Percentiles rank a stretch among this genome's conserved stretches.
Conservation (phyloP, 73 alveolate species). For the Vitrella brassicaformis region DNA sequence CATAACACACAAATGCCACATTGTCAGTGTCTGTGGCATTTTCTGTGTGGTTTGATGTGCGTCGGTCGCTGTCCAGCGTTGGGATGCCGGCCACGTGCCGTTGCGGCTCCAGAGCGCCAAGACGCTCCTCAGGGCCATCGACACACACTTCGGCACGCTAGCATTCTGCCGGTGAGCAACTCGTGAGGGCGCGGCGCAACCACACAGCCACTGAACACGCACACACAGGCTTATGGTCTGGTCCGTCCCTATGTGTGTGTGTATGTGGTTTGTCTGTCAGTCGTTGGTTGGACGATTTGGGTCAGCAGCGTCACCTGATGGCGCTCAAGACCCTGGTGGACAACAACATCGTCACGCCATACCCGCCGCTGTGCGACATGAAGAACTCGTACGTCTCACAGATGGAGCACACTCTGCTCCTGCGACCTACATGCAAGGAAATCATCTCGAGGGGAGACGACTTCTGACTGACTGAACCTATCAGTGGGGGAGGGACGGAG, state of each 20-base stretch:
- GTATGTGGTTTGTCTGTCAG: conserved; percentile 46
- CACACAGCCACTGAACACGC: background rate
- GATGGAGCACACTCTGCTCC: conserved; percentile 81
- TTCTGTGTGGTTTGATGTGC: background rate
- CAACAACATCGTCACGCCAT: conserved; percentile 70
- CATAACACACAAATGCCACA: background rate
- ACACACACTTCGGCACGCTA: conserved; percentile 66
- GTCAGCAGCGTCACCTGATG: conserved; percentile 64
- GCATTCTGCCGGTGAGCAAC: conserved; percentile 41
- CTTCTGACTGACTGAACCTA: too few species aligned
- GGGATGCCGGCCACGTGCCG: conserved; percentile 67
- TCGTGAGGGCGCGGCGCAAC: too few species aligned
- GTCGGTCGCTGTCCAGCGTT: conserved; percentile 1
- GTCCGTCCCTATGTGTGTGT: background rate
- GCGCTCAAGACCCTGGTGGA: conserved; percentile 72
- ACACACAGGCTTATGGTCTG: background rate
- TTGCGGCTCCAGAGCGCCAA: conserved; percentile 66
- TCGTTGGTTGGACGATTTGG: conserved; percentile 78
- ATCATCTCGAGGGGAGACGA: conserved; percentile 82
- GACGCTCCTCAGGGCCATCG: conserved; percentile 67
- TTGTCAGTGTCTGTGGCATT: background rate
- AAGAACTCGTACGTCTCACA: conserved; percentile 66
- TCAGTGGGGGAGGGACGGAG: too few species aligned
- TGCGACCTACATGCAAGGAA: conserved; percentile 85
- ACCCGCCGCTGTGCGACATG: conserved; percentile 78